Base-by-base conservation (phyloP, 164 flowering plant species). In the Vitis riparia region DNA sequence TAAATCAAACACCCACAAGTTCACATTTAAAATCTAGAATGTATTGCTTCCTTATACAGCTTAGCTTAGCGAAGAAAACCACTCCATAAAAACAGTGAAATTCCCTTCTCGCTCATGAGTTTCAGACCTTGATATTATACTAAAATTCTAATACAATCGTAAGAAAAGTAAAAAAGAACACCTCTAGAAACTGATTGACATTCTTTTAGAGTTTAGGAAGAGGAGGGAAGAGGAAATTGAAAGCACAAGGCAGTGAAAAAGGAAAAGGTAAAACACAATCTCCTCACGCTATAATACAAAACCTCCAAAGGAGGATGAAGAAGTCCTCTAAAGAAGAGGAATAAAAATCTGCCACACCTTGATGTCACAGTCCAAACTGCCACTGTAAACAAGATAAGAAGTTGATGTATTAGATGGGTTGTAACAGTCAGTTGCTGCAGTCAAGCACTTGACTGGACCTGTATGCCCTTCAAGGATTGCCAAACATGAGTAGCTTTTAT, bases 391-490 rank as follows among this genome's bases (percentile, higher is more conserved):
- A 14, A 76, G 51, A 71, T 66, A 77, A 16, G 79, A 78, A 44
- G 77, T 37, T 55, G 53, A 19, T 23, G 62, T 6, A 6, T 56
- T 53, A 17, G 72, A 70, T 13, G 65, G 11, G 52, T 56, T 29
- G 16, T 63, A 32, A 55, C 16, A n/a, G 66, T 80, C 84, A 15
- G 62, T 6, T 12, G 79, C 73, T 13, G 79, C 90, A 2, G 90
- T 65, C 71, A 94, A 78, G 80, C 95, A 91, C 87, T 92, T 92
- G 32, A 94, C 83, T 3, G 99, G 95, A 2, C 89, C 92, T 17
- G 23, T 73, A 55, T 94, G 99, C 71, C 97, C 99, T 78, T 89
- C 90, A 70, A 94, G 59, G 9, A 94, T 85, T 12, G 83, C 89
- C 79, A 91, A 71, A 66, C 97, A 92, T 14, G 76, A 68, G 71